Base-by-base conservation (phyloP, 129 eudicot genomes). In the Helianthus annuus region DNA sequence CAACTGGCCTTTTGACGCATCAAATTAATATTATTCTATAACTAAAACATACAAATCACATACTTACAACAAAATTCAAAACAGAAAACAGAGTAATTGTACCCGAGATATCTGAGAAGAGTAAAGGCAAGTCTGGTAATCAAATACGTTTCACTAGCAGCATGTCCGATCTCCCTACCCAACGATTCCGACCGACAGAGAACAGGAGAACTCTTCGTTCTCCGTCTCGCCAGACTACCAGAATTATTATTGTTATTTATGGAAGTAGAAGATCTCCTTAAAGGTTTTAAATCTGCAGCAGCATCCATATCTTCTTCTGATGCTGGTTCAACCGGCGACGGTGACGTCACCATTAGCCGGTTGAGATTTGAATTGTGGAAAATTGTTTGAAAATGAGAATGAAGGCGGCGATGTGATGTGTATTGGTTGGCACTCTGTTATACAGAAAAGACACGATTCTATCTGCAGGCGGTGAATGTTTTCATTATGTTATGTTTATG, bases 141-240 rank as follows among this genome's bases (percentile, higher is more conserved):
- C 79, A 94, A 72, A 66, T 84, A 94, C 22, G 97, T 94, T 85
- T 90, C 96, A 13, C 93, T 84, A 22, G 98, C 96, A 54, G 97
- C 98, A 79, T 94, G 97, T 27, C 89, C 88, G 32, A 93, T 36
- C 24, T 92, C 95, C 0, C 85, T 78, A 56, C 86, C 38, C 51
- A 92, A 63, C 0, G 98, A 89, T 66, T 86, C 86, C 22, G 81
- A 81, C 51, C 92, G 85, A 1, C 57, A 56, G 1, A 71, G 80
- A 17, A 48, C 34, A 54, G 79, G 66, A 51, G 81, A 24, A 11
- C 19, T 54, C 14, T 51, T 53, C 48, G 48, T 61, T 27, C 80
- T 75, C 71, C 88, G 60, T 74, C 88, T 64, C 5, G 78, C 40
- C 19, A 48, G 17, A 40, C 13, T 15, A 16, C 58, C 29, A 0